phyloP scores from a whole-genome alignment of 2,329 filamentous ascomycete genomes.

The Venturia carpophila region DNA sequence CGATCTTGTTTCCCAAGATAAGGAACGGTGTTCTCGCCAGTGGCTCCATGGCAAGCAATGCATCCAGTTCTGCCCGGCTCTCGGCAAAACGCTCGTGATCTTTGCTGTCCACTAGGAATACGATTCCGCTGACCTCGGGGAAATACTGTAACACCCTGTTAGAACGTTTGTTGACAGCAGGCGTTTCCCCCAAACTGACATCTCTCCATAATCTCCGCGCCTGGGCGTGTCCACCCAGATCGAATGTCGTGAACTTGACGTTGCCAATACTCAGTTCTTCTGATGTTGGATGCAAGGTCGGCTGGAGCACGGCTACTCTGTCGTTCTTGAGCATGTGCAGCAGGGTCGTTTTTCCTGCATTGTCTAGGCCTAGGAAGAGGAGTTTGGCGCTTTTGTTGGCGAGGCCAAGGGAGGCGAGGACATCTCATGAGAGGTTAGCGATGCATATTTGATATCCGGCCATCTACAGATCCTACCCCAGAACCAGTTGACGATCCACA shows the following conservation, averaged over 20 bases:
- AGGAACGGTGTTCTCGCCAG: conserved; percentile 91
- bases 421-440: not conserved
- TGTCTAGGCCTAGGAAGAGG: conserved; percentile 84
- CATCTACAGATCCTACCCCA: conserved; percentile 19
- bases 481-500: conserved; percentile 93
- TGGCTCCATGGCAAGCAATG: conserved; percentile 80
- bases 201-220: conserved; percentile 93
- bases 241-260: conserved; percentile 87
- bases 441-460: not conserved
- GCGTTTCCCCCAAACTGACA: conserved; percentile 22
- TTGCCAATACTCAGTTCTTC: conserved; percentile 44
- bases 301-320: conserved; percentile 81
- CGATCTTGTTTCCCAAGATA: conserved; percentile 98
- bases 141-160: conserved; percentile 53
- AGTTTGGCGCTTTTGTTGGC: conserved; percentile 89
- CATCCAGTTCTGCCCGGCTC: conserved; percentile 94
- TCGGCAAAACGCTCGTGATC: conserved; percentile 91
- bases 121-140: conserved; percentile 86
- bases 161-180: conserved; percentile 2
- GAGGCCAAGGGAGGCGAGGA: conserved; percentile 77
- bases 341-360: conserved; percentile 88
- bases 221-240: conserved; percentile 68
- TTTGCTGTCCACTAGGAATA: conserved; percentile 96
- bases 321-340: conserved; percentile 97
- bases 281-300: conserved; percentile 82